Evolutionary conservation across 352 stramenopile genomes (phyloP), one percentile per base, ranked within the genome.

Genomic region (Globisporangium radiosum): DNA sequence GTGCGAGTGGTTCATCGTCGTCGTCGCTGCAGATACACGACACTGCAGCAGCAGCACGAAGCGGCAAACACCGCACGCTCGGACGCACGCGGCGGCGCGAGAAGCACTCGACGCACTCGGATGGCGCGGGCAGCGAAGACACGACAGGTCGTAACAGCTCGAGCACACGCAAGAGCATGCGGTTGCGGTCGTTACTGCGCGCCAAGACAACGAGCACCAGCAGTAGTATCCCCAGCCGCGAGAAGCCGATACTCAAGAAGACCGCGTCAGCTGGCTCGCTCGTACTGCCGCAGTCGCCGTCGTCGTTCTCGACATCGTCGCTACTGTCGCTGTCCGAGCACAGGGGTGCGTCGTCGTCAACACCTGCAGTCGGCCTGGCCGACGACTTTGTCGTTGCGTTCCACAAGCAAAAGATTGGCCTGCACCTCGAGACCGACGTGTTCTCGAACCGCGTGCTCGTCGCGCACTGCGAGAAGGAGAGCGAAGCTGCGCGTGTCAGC

Each of bases 401-500:
- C 54, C 59, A 64, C 17, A 76, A 87, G 56, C 60, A 83, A 38
- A 77, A 78, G 33, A 77, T 87, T 50, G 82, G 82, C 0, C 65
- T 92, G 15, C 80, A 87, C 59, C 60, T 92, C n/a, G 77, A 90
- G 60, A 80, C 71, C 2, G 76, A 89, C 48, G 8, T 87, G 14
- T 77, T 73, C 53, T 81, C 73, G 1, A 88, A 76, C 63, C 73
- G 77, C 36, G 71, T 88, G 13, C 57, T 86, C 4, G 76, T 92
- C 3, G 72, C 76, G 14, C 72, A 71, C 45, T 90, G 78, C 25
- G 80, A 92, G 39, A 77, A 83, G 43, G 62, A 81, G 51, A 87
- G 75, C 40, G 80, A 92, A 60, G 80, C 75, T 3, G 66, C 72
- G 13, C 53, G 69, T 43, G 72, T 63, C 37, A 60, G 61, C 19